Conservation (phyloP, 192 early-diverging fungal species). For the Coemansia sp. region DNA sequence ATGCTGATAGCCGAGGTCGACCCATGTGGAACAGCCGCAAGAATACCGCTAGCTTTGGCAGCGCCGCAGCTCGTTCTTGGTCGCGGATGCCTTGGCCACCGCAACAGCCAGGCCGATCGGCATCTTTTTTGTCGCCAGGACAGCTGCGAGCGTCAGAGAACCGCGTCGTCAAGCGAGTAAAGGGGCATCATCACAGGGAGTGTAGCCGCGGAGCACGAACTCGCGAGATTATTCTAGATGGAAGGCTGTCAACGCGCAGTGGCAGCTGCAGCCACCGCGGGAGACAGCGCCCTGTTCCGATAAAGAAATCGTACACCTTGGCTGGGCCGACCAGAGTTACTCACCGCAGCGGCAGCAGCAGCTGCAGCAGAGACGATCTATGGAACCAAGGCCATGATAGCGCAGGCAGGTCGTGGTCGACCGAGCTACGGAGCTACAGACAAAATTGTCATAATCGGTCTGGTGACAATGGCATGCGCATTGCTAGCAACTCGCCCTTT, state of each 20-base stretch:
- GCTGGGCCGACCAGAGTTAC: neutral
- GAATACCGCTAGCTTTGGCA: neutral
- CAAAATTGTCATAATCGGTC: neutral
- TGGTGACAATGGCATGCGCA: neutral
- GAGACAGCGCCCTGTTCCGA: neutral
- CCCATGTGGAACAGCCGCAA: neutral
- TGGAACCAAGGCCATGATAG: neutral
- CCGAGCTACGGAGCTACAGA: neutral
- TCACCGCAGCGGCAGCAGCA: neutral
- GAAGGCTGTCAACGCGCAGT: neutral
- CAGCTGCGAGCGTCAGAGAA: neutral
- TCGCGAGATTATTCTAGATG: conserved; percentile 34
- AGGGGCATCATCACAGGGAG: conserved; percentile 20
- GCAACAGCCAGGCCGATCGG: neutral
- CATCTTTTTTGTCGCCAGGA: neutral
- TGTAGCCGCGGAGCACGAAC: conserved; percentile 35
- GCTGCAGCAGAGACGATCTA: neutral
- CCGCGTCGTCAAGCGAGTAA: neutral
- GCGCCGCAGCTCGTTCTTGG: neutral
- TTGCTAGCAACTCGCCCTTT: neutral
- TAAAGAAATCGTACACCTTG: neutral
- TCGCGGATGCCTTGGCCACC: neutral
- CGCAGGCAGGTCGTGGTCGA: neutral
- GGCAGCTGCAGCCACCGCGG: neutral
- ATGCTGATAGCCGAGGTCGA: neutral